phyloP scores from a whole-genome alignment of 768 basidiomycete species.

The Lactarius psammicola region DNA sequence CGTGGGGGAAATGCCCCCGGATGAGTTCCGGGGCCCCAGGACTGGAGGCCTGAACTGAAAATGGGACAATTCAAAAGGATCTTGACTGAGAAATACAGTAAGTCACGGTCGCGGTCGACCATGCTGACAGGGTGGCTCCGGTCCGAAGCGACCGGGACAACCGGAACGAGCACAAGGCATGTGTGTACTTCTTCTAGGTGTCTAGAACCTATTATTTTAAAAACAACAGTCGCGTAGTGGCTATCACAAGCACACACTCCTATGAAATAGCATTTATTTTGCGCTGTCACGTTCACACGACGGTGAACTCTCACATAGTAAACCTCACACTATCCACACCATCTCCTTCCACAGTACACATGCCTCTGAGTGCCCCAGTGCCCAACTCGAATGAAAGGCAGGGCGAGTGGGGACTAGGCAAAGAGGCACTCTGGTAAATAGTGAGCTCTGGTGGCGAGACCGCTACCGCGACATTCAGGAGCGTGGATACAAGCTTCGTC shows the following conservation, averaged over 20 bases:
- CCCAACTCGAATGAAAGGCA: background rate
- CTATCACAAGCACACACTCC: background rate
- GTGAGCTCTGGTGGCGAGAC: constrained; percentile 22
- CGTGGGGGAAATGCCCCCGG: too few relatives aligned
- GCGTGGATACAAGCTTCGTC: constrained; percentile 23
- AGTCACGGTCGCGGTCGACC: too few relatives aligned
- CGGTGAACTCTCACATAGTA: too few relatives aligned
- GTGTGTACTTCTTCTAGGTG: background rate
- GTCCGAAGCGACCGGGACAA: too few relatives aligned
- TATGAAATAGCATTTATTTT: background rate
- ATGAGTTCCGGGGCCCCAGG: too few relatives aligned
- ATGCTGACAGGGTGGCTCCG: too few relatives aligned
- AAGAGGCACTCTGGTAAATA: constrained; percentile 14
- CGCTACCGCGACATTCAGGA: background rate
- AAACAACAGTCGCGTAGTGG: background rate
- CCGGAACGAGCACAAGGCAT: too few relatives aligned
- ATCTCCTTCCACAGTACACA: background rate
- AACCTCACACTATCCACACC: too few relatives aligned
- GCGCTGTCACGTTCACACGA: background rate
- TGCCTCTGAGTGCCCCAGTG: background rate
- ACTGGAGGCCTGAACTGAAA: too few relatives aligned
- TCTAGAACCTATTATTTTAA: background rate
- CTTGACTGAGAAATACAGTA: too few relatives aligned
- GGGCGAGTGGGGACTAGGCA: background rate
- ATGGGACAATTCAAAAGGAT: too few relatives aligned